phyloP scores from a whole-genome alignment of 1,284 basidiomycete species.

The Fomitiporia mediterranea region DNA sequence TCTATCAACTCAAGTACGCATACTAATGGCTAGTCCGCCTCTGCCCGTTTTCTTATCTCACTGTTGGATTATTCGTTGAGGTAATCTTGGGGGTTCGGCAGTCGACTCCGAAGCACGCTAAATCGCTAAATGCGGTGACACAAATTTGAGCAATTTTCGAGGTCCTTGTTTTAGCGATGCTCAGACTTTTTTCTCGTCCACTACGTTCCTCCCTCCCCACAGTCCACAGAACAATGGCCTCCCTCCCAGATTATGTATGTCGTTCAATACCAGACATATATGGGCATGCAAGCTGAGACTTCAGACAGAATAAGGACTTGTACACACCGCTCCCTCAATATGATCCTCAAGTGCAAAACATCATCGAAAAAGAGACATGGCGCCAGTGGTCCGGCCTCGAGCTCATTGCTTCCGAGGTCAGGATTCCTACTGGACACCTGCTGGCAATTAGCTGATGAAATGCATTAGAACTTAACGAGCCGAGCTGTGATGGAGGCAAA shows the following conservation, averaged over 20 bases:
- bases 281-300: background rate
- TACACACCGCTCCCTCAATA: constrained; percentile 85
- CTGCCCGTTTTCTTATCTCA: no score
- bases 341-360: constrained; percentile 93
- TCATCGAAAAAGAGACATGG: constrained; percentile 99
- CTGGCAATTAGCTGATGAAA: constrained; percentile 14
- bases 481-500: constrained; percentile 96
- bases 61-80: no score
- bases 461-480: constrained; percentile 90
- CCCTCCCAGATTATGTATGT: constrained; percentile 59
- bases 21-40: no score
- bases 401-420: constrained; percentile 90
- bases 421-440: constrained; percentile 25
- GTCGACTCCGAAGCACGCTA: no score
- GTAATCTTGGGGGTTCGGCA: no score
- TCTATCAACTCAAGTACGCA: no score
- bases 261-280: no score
- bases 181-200: constrained; percentile 27
- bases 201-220: constrained; percentile 28
- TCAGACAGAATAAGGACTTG: constrained; percentile 79
- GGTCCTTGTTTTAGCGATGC: constrained; percentile 22
- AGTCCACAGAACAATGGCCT: constrained; percentile 49
- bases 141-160: background rate
- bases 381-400: constrained; percentile 97
- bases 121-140: background rate